Conservation (phyloP, 1,284 basidiomycete genomes). For the Sphagnurus paluster region DNA sequence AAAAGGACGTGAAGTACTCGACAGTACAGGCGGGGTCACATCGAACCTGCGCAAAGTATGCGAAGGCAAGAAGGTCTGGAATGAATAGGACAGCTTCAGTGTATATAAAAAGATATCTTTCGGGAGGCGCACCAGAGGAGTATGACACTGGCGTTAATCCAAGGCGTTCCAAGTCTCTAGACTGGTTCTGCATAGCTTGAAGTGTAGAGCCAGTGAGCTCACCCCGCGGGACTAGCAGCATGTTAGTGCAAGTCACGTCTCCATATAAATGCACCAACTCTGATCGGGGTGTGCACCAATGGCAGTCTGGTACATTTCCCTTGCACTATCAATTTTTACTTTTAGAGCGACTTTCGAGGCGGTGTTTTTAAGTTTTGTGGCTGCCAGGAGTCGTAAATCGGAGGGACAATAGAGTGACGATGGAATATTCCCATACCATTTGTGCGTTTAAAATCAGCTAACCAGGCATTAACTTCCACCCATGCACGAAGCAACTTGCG, state of each 20-base stretch:
- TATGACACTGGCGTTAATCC: slow-evolving; percentile 67
- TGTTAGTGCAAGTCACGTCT: slow-evolving; percentile 8
- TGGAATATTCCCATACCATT: slow-evolving; percentile 38
- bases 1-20: slow-evolving; percentile 60
- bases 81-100: no score
- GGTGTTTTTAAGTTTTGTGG: slow-evolving; percentile 38
- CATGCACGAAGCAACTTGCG: slow-evolving; percentile 70
- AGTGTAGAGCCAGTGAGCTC: slow-evolving; percentile 41
- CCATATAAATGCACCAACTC: slow-evolving; percentile 44
- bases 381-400: slow-evolving; percentile 16
- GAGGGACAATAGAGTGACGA: slow-evolving; percentile 2
- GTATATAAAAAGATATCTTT: slow-evolving; percentile 4
- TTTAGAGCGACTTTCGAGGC: slow-evolving; percentile 36
- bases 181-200: slow-evolving; percentile 36
- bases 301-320: slow-evolving; percentile 68
- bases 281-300: slow-evolving; percentile 77
- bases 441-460: slow-evolving; percentile 54
- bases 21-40: slow-evolving; percentile 68
- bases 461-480: slow-evolving; percentile 71
- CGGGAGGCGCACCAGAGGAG: slow-evolving; percentile 49
- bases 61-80: slow-evolving; percentile 69
- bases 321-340: slow-evolving; percentile 57
- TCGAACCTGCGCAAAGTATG: slow-evolving; percentile 74
- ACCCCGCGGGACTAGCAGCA: slow-evolving; percentile 49
- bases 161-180: slow-evolving; percentile 45